Conservation (phyloP, 768 basidiomycete genomes). For the Lactarius tabidus region DNA sequence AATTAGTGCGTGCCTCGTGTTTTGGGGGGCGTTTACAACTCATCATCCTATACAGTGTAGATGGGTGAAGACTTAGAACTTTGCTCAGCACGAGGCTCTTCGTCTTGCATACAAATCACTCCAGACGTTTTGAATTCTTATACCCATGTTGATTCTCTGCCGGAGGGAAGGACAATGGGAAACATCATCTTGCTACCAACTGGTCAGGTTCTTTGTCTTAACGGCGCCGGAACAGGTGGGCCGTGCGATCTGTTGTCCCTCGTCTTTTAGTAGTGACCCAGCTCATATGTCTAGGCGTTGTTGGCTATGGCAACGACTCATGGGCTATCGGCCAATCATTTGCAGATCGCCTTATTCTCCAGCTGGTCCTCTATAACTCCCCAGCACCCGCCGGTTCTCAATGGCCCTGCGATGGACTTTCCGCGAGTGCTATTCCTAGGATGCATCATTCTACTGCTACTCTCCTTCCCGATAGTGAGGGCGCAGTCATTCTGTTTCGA, state of each 20-base stretch:
- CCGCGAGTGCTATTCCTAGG: slow-evolving; percentile 57
- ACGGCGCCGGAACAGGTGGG: slow-evolving; percentile 63
- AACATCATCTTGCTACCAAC: slow-evolving; percentile 68
- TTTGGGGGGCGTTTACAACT: slow-evolving; percentile 22
- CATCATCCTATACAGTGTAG: slow-evolving; percentile 28
- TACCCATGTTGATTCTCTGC: slow-evolving; percentile 58
- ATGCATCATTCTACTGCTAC: slow-evolving; percentile 79
- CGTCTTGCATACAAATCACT: slow-evolving; percentile 73
- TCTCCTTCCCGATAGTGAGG: slow-evolving; percentile 58
- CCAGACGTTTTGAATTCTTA: slow-evolving; percentile 64
- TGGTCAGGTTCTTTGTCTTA: slow-evolving; percentile 60
- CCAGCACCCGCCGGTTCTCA: slow-evolving; percentile 50
- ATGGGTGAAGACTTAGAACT: slow-evolving; percentile 52
- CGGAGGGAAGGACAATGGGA: slow-evolving; percentile 67
- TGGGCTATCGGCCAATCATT: slow-evolving; percentile 62
- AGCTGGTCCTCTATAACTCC: slow-evolving; percentile 67
- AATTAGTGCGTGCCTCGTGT: slow-evolving; percentile 38
- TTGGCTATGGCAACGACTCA: slow-evolving; percentile 49
- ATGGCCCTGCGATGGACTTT: slow-evolving; percentile 65
- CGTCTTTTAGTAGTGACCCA: slow-evolving; percentile 32
- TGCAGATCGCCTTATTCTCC: slow-evolving; percentile 56
- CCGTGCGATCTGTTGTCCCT: slow-evolving; percentile 53
- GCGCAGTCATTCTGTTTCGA: not conserved
- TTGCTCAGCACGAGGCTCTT: slow-evolving; percentile 52
- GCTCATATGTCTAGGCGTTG: slow-evolving; percentile 24